phyloP scores from a whole-genome alignment of 164 flowering plant genomes.

The Berberis vulgaris region DNA sequence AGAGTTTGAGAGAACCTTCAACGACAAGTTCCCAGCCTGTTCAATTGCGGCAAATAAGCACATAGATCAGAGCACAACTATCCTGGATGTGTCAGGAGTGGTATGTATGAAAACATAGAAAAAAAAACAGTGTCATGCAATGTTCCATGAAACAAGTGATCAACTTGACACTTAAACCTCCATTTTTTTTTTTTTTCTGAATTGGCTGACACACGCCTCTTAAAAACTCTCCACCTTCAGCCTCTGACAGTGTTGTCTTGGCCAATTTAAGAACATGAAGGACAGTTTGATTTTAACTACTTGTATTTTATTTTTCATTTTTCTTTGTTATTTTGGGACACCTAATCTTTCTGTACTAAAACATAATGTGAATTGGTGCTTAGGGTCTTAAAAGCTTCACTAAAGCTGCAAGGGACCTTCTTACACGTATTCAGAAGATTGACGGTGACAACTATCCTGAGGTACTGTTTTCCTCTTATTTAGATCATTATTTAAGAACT shows the following conservation, averaged over 20 bases:
- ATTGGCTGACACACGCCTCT: too few relatives aligned
- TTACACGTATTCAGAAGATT: conserved; percentile 67
- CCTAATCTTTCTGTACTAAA: neutral
- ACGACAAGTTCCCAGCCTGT: conserved; percentile 77
- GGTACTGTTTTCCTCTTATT: conserved; percentile 32
- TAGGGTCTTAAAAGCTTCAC: conserved; percentile 82
- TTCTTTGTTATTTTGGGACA: neutral
- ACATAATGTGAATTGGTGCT: conserved; percentile 3
- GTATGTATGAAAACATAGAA: conserved; percentile 29
- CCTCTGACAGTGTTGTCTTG: too few relatives aligned
- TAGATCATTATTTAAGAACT: neutral
- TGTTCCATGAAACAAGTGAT: too few relatives aligned
- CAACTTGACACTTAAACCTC: too few relatives aligned
- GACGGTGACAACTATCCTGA: conserved; percentile 97
- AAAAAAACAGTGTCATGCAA: neutral
- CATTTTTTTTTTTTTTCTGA: too few relatives aligned
- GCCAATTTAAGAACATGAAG: too few relatives aligned
- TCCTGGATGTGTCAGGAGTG: conserved; percentile 97
- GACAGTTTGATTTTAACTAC: too few relatives aligned
- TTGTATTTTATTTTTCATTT: too few relatives aligned
- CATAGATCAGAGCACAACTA: conserved; percentile 89
- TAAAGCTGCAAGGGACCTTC: conserved; percentile 83
- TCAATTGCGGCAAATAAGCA: conserved; percentile 77
- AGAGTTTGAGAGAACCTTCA: conserved; percentile 87
- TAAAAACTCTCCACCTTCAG: too few relatives aligned